A percentile compares a stretch with the other conserved stretches of the same genome.
These are phyloP conservation scores for Calonectria ilicicola DNA, from an alignment of 2,329 filamentous ascomycete species.

Conservation along the genomic window DNA sequence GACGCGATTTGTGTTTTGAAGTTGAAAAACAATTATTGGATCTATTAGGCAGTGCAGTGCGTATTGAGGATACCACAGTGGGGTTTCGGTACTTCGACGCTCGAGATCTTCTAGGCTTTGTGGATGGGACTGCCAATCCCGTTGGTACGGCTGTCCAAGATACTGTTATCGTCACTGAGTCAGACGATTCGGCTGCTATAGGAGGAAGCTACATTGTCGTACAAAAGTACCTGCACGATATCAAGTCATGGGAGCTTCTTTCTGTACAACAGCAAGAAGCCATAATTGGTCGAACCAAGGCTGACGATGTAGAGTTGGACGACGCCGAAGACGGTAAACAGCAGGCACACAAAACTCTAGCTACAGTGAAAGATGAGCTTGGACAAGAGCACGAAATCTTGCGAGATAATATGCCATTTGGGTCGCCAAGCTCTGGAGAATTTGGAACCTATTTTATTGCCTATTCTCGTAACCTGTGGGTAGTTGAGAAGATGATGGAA, in stretches of 20 bases:
- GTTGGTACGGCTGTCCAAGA: slow-evolving; percentile 56
- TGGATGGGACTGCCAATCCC: slow-evolving; percentile 71
- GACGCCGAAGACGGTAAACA: slow-evolving; percentile 60
- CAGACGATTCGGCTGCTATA: slow-evolving; percentile 50
- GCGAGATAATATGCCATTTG: slow-evolving; percentile 72
- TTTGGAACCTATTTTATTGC: slow-evolving; percentile 72
- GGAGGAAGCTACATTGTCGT: slow-evolving; percentile 70
- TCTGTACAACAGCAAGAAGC: slow-evolving; percentile 64
- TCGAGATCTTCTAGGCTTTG: slow-evolving; percentile 69
- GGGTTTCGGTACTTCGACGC: slow-evolving; percentile 72
- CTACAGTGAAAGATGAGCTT: slow-evolving; percentile 63
- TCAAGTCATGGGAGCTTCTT: slow-evolving; percentile 59
- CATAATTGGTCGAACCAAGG: slow-evolving; percentile 68
- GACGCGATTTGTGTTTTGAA: slow-evolving; percentile 69
- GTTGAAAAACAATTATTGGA: slow-evolving; percentile 68
- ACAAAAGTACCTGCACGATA: slow-evolving; percentile 69
- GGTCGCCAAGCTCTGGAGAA: slow-evolving; percentile 61
- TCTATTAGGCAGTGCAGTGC: slow-evolving; percentile 58
- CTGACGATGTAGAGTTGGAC: slow-evolving; percentile 68
- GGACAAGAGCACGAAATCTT: slow-evolving; percentile 66
- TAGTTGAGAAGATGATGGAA: slow-evolving; percentile 68
- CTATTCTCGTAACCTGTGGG: slow-evolving; percentile 65
- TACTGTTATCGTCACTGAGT: slow-evolving; percentile 56
- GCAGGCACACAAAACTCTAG: slow-evolving; percentile 66
- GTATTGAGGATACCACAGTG: slow-evolving; percentile 63